Evolutionary conservation across 139 green algal species (phyloP).

Genomic region (Chlamydomonas eustigma): DNA sequence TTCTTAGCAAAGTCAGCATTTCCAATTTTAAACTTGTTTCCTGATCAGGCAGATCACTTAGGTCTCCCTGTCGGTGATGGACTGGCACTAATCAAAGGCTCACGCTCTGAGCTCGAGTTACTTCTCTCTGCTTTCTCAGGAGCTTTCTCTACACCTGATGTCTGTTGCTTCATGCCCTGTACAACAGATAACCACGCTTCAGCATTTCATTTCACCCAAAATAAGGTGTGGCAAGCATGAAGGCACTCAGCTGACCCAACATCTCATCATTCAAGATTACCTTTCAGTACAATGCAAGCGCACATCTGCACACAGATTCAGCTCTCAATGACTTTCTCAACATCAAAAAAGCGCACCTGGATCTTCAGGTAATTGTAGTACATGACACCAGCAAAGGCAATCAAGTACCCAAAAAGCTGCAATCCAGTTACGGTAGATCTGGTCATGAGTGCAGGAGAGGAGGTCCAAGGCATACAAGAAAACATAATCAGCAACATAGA

Average conservation of each 20-base stretch:
- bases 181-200: too few species aligned
- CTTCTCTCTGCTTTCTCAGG: conserved; percentile 27
- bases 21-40: too few species aligned
- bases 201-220: too few species aligned
- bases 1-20: too few species aligned
- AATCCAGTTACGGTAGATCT: conserved; percentile 50
- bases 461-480: not conserved
- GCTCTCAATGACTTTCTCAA: not conserved
- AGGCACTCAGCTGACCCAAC: too few species aligned
- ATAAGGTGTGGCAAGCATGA: too few species aligned
- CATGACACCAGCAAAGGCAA: conserved; percentile 63
- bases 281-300: too few species aligned
- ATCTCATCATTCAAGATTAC: not conserved
- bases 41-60: too few species aligned
- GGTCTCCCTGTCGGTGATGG: too few species aligned
- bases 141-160: conserved; percentile 20
- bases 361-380: conserved; percentile 63
- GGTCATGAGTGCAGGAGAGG: not conserved
- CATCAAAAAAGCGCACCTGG: too few species aligned
- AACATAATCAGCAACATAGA: not conserved
- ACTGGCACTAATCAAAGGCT: too few species aligned
- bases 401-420: conserved; percentile 64
- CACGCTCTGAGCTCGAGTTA: too few species aligned
- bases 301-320: not conserved
- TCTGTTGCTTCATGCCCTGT: conserved; percentile 22